These are phyloP conservation scores for Quercus bicolor DNA, from an alignment of 306 rosid genomes.

Conservation along the genomic window DNA sequence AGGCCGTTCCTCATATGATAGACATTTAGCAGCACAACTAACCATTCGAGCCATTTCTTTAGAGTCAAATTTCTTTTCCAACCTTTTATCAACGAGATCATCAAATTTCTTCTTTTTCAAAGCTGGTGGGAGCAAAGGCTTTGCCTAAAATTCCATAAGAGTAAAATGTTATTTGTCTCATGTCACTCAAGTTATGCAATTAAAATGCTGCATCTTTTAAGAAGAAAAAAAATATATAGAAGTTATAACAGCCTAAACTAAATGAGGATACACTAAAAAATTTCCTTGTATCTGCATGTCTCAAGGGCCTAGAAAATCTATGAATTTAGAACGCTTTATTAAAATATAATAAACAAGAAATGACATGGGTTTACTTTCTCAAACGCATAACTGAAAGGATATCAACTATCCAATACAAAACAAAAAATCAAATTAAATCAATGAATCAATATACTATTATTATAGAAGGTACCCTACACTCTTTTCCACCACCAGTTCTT, in stretches of 20 bases:
- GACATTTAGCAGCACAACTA: conserved; percentile 50
- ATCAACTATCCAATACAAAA: background rate
- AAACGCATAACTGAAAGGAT: background rate
- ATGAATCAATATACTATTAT: background rate
- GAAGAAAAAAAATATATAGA: too few species aligned
- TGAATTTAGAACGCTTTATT: background rate
- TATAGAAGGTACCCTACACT: background rate
- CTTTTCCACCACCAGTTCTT: too few species aligned
- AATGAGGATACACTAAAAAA: too few species aligned
- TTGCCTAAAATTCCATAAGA: conserved; percentile 47
- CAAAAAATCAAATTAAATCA: background rate
- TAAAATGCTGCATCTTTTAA: background rate
- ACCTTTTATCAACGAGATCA: conserved; percentile 42
- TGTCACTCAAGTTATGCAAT: background rate
- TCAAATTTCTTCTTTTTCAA: conserved; percentile 38
- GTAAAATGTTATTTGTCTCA: background rate
- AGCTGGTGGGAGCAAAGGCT: conserved; percentile 57
- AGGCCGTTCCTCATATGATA: conserved; percentile 51
- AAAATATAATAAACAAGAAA: background rate
- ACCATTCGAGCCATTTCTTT: conserved; percentile 49
- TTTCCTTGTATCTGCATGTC: background rate
- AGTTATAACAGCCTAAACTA: background rate
- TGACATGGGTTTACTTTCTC: too few species aligned
- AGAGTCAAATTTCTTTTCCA: conserved; percentile 38
- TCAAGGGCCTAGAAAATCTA: background rate